These are phyloP conservation scores for Pterocarpus macrocarpus DNA, from an alignment of 306 rosid genomes.

Conservation along the genomic window DNA sequence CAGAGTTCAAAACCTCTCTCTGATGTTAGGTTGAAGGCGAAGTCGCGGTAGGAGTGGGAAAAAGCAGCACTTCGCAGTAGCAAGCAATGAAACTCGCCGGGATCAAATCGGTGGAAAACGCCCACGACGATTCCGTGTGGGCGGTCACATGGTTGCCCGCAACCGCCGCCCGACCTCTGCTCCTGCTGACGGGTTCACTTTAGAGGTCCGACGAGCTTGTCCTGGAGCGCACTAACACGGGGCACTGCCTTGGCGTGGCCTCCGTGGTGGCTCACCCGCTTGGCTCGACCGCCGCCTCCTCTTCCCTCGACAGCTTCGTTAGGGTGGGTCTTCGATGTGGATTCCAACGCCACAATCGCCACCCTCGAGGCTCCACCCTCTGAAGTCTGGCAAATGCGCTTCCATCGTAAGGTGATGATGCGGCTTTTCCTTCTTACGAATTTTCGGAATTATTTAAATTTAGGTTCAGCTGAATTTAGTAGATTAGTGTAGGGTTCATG, in stretches of 20 bases:
- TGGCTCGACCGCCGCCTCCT: constrained; percentile 89
- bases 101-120: constrained; percentile 80
- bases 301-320: constrained; percentile 94
- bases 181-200: constrained; percentile 89
- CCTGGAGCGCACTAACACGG: constrained; percentile 79
- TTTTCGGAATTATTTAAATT: too few species aligned
- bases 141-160: constrained; percentile 93
- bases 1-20: too few species aligned
- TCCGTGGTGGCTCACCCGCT: constrained; percentile 95
- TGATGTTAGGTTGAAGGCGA: too few species aligned
- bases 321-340: constrained; percentile 93
- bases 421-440: too few species aligned
- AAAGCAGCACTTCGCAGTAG: too few species aligned
- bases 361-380: constrained; percentile 98
- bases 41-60: too few species aligned
- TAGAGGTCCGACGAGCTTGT: constrained; percentile 90
- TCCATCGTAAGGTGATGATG: constrained; percentile 76
- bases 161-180: constrained; percentile 72
- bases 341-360: constrained; percentile 84
- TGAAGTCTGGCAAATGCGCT: constrained; percentile 97
- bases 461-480: too few species aligned
- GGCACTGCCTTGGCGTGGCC: constrained; percentile 97
- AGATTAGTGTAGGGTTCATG: too few species aligned
- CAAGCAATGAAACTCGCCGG: constrained; percentile 85
- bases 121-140: constrained; percentile 97